Evolutionary conservation across 331 rosid genomes (phyloP), one percentile per base, ranked within the genome.

Genomic region (Dryas integrifolia): DNA sequence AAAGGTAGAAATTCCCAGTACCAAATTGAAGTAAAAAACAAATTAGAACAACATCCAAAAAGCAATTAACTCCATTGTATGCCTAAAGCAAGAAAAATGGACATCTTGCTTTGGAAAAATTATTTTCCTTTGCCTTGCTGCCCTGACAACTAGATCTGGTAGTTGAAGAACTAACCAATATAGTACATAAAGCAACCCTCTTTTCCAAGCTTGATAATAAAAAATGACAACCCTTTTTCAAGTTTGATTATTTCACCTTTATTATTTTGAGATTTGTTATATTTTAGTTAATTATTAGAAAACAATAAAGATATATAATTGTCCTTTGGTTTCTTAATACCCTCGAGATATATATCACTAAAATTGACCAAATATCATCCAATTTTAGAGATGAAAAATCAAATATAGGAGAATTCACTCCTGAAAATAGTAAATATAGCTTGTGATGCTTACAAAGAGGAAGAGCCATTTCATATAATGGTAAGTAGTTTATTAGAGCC

Each of bases 11-110:
- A 6, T 3, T 53, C 26, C 12, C 11, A 30, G 35, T 30, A 30
- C 2, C 55, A 50, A 30, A 30, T 30, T 14, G 5, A 50, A 44
- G 7, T 14, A 50, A 7, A 11, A 16, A 16, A 53, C 58, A 53
- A 53, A 53, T 6, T 6, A 53, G 12, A 16, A n/a, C 58, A 18
- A 7, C 43, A 21, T 12, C 40, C 7, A 6, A 46, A 65, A 65
- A 65, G 43, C 7, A 46, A 24, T 11, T 53, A 15, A 53, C 7
- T n/a, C 16, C 18, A 11, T 3, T 61, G 53, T 9, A 15, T 8
- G 62, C 77, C 12, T 73, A 12, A 62, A 50, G 50, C 51, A 48
- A n/a, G 62, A 44, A 45, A 21, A 21, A 11, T 15, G 55, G 65
- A 13, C 71, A 14, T 65, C 3, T 65, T 56, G 45, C 43, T 74